phyloP scores from a whole-genome alignment of 371 early-diverging fungal genomes.

The Apophysomyces variabilis region DNA sequence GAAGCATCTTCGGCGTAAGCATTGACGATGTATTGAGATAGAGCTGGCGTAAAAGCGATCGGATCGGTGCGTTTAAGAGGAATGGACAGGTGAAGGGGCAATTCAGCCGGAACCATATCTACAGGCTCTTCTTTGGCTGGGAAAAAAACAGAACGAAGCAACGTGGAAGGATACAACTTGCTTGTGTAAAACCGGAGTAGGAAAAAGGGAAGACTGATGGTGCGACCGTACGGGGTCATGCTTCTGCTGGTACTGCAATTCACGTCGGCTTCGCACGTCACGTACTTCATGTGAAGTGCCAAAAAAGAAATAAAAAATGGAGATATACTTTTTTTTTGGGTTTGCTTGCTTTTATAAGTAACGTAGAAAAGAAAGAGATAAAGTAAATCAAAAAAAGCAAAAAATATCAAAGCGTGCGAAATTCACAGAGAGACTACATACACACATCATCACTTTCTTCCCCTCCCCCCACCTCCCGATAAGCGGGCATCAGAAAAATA shows the following conservation, averaged over 20 bases:
- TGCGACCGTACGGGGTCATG: constrained; percentile 10
- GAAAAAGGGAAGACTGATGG: constrained; percentile 9
- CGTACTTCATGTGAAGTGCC: constrained; percentile 11
- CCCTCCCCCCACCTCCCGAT: neutral
- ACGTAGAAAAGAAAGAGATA: neutral
- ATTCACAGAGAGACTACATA: constrained; percentile 1
- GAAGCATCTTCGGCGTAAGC: constrained; percentile 45
- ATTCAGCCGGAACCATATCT: constrained; percentile 14
- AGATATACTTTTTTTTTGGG: constrained; percentile 6
- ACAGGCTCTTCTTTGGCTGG: constrained; percentile 13
- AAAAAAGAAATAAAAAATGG: constrained; percentile 11
- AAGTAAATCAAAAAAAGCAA: too few species aligned
- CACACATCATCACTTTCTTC: too few species aligned
- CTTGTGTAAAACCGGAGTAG: constrained; percentile 2
- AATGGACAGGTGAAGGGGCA: constrained; percentile 26
- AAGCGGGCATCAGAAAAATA: neutral
- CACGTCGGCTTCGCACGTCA: constrained; percentile 5
- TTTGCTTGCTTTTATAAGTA: neutral
- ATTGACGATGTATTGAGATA: constrained; percentile 41
- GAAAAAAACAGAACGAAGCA: constrained; percentile 16
- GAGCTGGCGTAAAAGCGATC: constrained; percentile 31
- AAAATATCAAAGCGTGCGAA: neutral
- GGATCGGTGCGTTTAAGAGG: constrained; percentile 24
- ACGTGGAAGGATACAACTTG: constrained; percentile 16
- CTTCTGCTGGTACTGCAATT: constrained; percentile 8